Conservation (phyloP, 441 rosid species). For the Gossypium davidsonii region DNA sequence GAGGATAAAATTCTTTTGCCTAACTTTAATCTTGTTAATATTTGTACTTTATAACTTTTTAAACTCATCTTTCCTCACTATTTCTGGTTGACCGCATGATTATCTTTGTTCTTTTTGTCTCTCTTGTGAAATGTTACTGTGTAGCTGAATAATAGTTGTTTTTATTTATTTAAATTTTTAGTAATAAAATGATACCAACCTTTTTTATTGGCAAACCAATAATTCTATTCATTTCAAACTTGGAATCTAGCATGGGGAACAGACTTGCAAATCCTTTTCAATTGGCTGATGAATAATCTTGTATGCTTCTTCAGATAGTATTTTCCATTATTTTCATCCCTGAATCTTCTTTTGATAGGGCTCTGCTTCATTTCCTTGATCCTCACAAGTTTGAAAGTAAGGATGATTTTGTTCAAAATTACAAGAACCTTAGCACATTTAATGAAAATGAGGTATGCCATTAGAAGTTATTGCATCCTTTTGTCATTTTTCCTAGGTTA, state of each 20-base stretch:
- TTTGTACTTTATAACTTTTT: neutral
- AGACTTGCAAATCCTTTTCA: neutral
- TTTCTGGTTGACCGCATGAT: neutral
- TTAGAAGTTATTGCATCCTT: slow-evolving; percentile 2
- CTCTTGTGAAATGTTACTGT: neutral
- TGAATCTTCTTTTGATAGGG: slow-evolving; percentile 41
- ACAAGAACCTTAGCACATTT: slow-evolving; percentile 95
- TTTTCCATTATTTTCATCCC: neutral
- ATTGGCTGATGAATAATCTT: neutral
- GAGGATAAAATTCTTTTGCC: neutral
- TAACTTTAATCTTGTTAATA: neutral
- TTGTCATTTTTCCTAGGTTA: slow-evolving; percentile 7
- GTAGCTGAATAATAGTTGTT: neutral
- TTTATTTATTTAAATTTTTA: neutral
- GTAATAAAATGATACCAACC: neutral
- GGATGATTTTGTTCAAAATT: slow-evolving; percentile 93
- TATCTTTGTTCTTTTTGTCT: neutral
- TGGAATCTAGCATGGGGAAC: neutral
- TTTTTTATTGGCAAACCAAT: neutral
- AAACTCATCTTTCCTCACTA: neutral
- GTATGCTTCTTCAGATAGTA: slow-evolving; percentile 1
- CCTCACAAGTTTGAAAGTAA: slow-evolving; percentile 81
- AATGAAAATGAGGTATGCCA: slow-evolving; percentile 81
- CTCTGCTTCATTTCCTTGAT: slow-evolving; percentile 97
- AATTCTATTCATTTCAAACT: neutral